phyloP scores from a whole-genome alignment of 106 monocot species.

The Agapanthus africanus region DNA sequence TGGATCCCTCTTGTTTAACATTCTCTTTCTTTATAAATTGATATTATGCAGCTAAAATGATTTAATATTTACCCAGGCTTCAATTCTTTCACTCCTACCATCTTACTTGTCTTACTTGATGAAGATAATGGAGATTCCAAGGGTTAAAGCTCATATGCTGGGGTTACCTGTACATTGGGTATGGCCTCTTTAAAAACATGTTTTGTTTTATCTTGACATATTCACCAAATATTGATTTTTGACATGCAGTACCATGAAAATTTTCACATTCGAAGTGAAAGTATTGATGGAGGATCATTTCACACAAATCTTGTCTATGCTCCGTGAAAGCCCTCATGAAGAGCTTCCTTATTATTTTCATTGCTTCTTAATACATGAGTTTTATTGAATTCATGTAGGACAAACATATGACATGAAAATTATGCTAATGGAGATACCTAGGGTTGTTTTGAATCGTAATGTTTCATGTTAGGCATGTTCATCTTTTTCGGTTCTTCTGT shows the following conservation, averaged over 20 bases:
- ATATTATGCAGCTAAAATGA: background rate
- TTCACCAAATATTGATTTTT: too few relatives aligned
- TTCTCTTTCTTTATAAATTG: slow-evolving; percentile 7
- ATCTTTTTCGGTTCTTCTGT: too few relatives aligned
- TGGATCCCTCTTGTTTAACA: too few relatives aligned
- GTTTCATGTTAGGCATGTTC: background rate
- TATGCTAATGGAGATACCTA: background rate
- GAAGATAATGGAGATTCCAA: too few relatives aligned
- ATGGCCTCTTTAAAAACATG: slow-evolving; percentile 8
- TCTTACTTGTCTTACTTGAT: slow-evolving; percentile 34
- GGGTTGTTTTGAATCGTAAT: background rate
- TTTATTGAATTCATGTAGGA: background rate
- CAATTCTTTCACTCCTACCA: too few relatives aligned
- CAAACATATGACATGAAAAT: background rate
- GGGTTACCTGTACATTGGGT: slow-evolving; percentile 75
- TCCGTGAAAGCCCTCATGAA: slow-evolving; percentile 68
- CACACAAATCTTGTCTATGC: slow-evolving; percentile 54
- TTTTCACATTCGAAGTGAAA: too few relatives aligned
- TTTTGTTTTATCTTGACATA: background rate
- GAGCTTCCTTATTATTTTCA: slow-evolving; percentile 40
- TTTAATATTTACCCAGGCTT: slow-evolving; percentile 40
- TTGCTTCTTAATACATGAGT: too few relatives aligned
- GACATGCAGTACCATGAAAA: slow-evolving; percentile 52
- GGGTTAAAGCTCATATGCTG: slow-evolving; percentile 40
- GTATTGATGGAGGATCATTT: slow-evolving; percentile 54